A percentile compares a stretch with the other conserved stretches of the same genome.
Evolutionary conservation across 495 filamentous ascomycete species (phyloP).

Genomic region (Daldinia bambusicola): DNA sequence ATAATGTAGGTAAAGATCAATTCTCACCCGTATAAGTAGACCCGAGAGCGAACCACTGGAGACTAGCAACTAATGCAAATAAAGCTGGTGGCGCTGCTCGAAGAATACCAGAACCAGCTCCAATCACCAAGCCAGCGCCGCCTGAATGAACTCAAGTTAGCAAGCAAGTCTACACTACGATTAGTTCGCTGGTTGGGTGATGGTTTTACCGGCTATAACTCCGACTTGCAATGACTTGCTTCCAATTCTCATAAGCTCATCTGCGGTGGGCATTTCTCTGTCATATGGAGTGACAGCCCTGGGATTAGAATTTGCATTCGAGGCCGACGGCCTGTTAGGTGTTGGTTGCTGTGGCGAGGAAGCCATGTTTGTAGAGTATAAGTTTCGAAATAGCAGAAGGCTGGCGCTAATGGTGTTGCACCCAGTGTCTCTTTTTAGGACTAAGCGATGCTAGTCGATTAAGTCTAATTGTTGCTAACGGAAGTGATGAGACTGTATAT

Average conservation of each 20-base stretch:
- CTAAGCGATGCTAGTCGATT: not conserved
- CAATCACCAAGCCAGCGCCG: slow-evolving; percentile 73
- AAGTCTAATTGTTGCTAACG: slow-evolving; percentile 1
- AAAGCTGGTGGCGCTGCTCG: slow-evolving; percentile 71
- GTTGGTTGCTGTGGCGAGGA: slow-evolving; percentile 28
- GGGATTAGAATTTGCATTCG: slow-evolving; percentile 4
- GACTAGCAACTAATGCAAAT: slow-evolving; percentile 75
- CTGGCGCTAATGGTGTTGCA: not conserved
- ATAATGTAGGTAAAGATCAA: slow-evolving; percentile 33
- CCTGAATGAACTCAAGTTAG: slow-evolving; percentile 57
- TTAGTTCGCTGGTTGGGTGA: not conserved
- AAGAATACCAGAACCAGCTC: slow-evolving; percentile 74
- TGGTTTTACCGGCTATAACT: slow-evolving; percentile 24
- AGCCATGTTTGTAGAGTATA: slow-evolving; percentile 22
- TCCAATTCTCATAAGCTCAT: slow-evolving; percentile 31
- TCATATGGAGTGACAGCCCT: slow-evolving; percentile 4
- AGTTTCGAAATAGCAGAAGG: not conserved
- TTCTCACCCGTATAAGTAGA: slow-evolving; percentile 77
- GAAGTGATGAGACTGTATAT: not conserved
- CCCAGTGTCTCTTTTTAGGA: not conserved
- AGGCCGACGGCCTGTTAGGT: slow-evolving; percentile 9
- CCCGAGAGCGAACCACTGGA: slow-evolving; percentile 84
- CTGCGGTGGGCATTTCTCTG: slow-evolving; percentile 13
- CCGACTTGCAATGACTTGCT: slow-evolving; percentile 40
- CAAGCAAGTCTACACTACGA: slow-evolving; percentile 7